Conservation (phyloP, 495 filamentous ascomycete genomes). For the Alectoria sarmentosa region DNA sequence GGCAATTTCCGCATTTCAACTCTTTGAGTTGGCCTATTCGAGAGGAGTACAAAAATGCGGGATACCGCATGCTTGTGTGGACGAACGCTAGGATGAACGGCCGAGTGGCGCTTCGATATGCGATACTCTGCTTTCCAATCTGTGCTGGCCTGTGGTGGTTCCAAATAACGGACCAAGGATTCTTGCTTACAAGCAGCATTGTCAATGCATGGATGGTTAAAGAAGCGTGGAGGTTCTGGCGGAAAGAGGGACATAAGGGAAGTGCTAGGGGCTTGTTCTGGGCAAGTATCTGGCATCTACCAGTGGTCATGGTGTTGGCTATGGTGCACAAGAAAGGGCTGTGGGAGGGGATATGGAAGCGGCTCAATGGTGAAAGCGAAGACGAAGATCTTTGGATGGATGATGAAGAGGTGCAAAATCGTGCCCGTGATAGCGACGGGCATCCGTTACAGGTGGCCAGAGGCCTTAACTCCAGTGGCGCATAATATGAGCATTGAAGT, state of each 20-base stretch:
- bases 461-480: not conserved
- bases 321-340: conserved; percentile 93
- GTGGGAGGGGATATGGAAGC: conserved; percentile 77
- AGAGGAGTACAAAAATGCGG: conserved; percentile 82
- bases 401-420: not conserved
- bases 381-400: conserved; percentile 35
- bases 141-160: conserved; percentile 73
- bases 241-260: conserved; percentile 67
- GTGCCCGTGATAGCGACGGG: not conserved
- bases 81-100: conserved; percentile 76
- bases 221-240: conserved; percentile 79
- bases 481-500: not conserved
- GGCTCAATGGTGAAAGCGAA: conserved; percentile 51
- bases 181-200: conserved; percentile 69
- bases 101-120: conserved; percentile 81
- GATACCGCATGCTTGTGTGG: conserved; percentile 89
- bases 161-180: conserved; percentile 82
- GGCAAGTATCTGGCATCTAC: conserved; percentile 96
- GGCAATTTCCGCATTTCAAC: conserved; percentile 99
- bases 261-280: conserved; percentile 85
- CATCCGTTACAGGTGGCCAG: conserved; percentile 1
- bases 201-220: conserved; percentile 83
- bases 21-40: conserved; percentile 78
- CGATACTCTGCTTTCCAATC: conserved; percentile 79
- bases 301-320: conserved; percentile 82